Percentiles rank a stretch among this genome's conserved stretches.
Evolutionary conservation across 805 yeast species (phyloP).

Genomic region (Scheffersomyces lignosus): DNA sequence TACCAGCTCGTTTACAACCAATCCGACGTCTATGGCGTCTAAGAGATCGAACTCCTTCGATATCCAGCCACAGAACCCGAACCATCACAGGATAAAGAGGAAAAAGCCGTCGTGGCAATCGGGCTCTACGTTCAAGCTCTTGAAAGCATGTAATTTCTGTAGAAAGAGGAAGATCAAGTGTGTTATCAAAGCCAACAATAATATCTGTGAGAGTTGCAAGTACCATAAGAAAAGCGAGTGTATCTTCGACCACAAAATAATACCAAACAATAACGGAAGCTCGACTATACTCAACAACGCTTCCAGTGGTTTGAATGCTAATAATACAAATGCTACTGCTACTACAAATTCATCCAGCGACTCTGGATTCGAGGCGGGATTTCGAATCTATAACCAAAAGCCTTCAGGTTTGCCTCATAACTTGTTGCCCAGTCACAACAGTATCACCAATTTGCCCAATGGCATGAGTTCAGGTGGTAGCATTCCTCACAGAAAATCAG

Average conservation of each 20-base stretch:
- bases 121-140: slow-evolving; percentile 8
- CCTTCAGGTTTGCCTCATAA: too few species aligned
- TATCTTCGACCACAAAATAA: slow-evolving; percentile 16
- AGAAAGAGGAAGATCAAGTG: slow-evolving; percentile 20
- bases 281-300: neutral
- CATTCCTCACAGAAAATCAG: too few species aligned
- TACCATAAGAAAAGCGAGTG: slow-evolving; percentile 12
- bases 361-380: too few species aligned
- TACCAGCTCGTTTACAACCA: neutral
- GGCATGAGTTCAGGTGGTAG: too few species aligned
- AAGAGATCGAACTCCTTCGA: neutral
- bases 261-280: slow-evolving; percentile 3
- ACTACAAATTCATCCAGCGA: too few species aligned
- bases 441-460: too few species aligned
- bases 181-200: slow-evolving; percentile 5
- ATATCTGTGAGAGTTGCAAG: slow-evolving; percentile 15
- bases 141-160: slow-evolving; percentile 21
- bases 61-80: too few species aligned
- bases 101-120: neutral
- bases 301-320: too few species aligned
- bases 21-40: neutral
- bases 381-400: too few species aligned
- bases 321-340: too few species aligned
- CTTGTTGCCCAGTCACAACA: too few species aligned
- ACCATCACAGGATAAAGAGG: neutral